Evolutionary conservation across 257 asterid species (phyloP).

Genomic region (Nicotiana tomentosiformis): DNA sequence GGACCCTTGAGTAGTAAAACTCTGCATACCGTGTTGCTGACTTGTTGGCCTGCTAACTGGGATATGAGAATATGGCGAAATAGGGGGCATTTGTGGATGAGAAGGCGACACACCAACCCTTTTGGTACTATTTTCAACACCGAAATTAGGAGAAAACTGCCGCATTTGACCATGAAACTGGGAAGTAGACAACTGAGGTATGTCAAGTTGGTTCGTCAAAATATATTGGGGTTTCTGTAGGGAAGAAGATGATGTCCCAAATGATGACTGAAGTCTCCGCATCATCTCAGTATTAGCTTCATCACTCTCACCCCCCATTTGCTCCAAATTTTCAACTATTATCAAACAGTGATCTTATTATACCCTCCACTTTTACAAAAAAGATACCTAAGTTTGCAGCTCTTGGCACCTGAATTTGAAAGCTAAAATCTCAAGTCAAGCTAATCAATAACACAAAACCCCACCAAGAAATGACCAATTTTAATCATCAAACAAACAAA

Average conservation of each 20-base stretch:
- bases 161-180: conserved; percentile 59
- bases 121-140: conserved; percentile 41
- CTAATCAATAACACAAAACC: background rate
- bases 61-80: conserved; percentile 84
- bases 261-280: conserved; percentile 71
- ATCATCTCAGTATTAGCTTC: conserved; percentile 45
- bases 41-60: conserved; percentile 36
- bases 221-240: conserved; percentile 34
- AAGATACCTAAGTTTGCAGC: background rate
- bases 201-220: conserved; percentile 45
- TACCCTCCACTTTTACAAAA: background rate
- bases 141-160: conserved; percentile 49
- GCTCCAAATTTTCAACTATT: conserved; percentile 7
- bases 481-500: background rate
- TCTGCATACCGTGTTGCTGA: conserved; percentile 60
- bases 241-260: conserved; percentile 60
- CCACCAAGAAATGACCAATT: background rate
- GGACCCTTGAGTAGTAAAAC: conserved; percentile 39
- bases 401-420: background rate
- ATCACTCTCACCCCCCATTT: conserved; percentile 60
- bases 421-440: background rate
- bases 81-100: conserved; percentile 82
- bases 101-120: conserved; percentile 80
- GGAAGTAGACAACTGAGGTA: conserved; percentile 50
- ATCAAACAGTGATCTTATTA: background rate